phyloP scores from a whole-genome alignment of 306 rosid genomes.

The Abrus pulchellus region DNA sequence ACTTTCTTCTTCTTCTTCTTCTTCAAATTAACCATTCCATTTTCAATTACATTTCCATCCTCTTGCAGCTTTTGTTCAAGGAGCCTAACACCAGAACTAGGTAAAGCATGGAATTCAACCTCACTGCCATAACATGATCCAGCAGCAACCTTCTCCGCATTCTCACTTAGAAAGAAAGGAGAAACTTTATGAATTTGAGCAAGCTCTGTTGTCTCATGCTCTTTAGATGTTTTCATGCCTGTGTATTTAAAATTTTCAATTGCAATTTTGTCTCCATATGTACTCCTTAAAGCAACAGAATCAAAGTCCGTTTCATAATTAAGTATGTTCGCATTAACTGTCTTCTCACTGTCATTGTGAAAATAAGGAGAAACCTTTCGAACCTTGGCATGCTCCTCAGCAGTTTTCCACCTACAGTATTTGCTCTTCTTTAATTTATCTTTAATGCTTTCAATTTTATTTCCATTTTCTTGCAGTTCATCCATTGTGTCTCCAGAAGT shows the following conservation, averaged over 20 bases:
- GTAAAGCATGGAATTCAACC: background rate
- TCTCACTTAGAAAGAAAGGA: conserved; percentile 21
- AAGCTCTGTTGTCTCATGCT: background rate
- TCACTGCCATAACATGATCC: background rate
- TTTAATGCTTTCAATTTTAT: background rate
- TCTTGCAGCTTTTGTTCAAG: background rate
- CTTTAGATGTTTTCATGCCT: background rate
- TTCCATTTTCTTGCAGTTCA: background rate
- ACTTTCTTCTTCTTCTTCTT: background rate
- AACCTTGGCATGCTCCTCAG: background rate
- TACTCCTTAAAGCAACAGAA: background rate
- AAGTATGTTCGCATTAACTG: background rate
- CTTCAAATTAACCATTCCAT: background rate
- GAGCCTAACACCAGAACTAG: background rate
- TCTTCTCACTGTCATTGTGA: conserved; percentile 26
- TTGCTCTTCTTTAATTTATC: background rate
- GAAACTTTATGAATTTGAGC: conserved; percentile 8
- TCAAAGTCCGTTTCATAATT: background rate
- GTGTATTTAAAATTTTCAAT: background rate
- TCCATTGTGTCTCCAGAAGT: background rate
- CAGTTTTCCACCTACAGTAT: background rate
- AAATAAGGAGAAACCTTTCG: conserved; percentile 49
- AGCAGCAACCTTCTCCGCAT: background rate
- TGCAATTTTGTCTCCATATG: background rate
- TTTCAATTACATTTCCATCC: background rate